Evolutionary conservation across 192 early-diverging fungal genomes (phyloP), one percentile per base, ranked within the genome.

Genomic region (Backusella parvicylindrica): DNA sequence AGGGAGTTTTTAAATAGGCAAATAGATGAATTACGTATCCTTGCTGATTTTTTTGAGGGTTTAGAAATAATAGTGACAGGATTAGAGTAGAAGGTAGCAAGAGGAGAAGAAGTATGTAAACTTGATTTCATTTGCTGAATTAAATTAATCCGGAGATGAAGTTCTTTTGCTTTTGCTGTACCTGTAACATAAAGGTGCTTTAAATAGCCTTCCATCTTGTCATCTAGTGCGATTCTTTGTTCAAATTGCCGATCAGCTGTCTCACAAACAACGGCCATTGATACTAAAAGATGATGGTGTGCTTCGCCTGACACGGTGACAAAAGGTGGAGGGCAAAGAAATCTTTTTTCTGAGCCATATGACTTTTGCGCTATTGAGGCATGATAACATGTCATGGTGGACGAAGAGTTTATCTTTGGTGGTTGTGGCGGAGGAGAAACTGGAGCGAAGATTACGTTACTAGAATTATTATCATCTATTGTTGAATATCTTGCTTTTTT

Each of bases 261-360:
- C 6, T 80, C 79, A n/a, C 73, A 79, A 50, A 77, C 69, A 31
- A 83, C 75, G 2, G 75, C 74, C 74, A 83, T 73, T n/a, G 77
- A 70, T n/a, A 83, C 50, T 15, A 69, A 15, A 13, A 78, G 72
- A 15, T 30, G 4, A 13, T 81, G 79, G 56, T 73, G 81, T 75
- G 26, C 88, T 79, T 72, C 93, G 82, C 50, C 85, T 40, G 68
- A 70, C 5, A 70, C 30, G 13, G 37, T 83, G 12, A 95, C 88
- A 12, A 91, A 87, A 6, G 92, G 93, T 35, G 93, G 92, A 49
- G 93, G 91, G 72, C 91, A 92, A 64, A 93, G 72, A 72, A 92
- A 93, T 4, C 96, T 88, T 79, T 96, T 98, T 78, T 98, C 96
- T 72, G 87, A 87, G 11, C 95, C 96, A 84, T 98, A 98, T 12